Base-by-base conservation (phyloP, 179 eudicot genomes). In the Heliamphora pulchella region DNA sequence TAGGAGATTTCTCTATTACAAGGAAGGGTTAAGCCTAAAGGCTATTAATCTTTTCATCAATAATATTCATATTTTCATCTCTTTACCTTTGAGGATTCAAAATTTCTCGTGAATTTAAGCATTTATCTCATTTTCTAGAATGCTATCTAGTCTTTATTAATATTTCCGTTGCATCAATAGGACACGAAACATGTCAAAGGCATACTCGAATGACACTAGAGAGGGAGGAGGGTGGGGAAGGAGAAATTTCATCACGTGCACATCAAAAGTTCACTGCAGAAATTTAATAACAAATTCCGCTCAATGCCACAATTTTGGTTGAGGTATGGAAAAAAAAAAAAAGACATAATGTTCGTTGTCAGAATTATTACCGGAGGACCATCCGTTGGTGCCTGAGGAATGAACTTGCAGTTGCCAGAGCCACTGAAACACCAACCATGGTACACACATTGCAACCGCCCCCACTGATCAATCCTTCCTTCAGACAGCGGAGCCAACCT, bases 351-450 rank as follows among this genome's bases (percentile, higher is more conserved):
- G 55, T 71, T 3, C 2, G 15, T 20, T 17, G 7, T 11, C 5
- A 13, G 78, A 44, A 8, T 43, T 59, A 75, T 62, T 83, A 94
- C 97, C 83, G 87, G 93, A 75, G 98, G 96, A 71, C 93, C 96
- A 41, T 90, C 91, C 13, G 82, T 80, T 3, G 97, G 94, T 48
- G 95, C 92, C 78, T 91, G 97, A 50, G 98, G 97, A 18, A 94
- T 92, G 66, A 92, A 80, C 22, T 90, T 88, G 70, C 98, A 94
- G 5, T 85, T 87, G 46, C 98, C 98, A 50, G 89, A 76, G 46
- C 92, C 93, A 86, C 72, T 82, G 73, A 94, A 94, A 77, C 98
- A 94, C 97, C 97, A 92, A 59, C 97, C 97, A 75, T 92, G 98
- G 72, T 94, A 93, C 17, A 90, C 97, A 83, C 98, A 93, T 82